phyloP scores from a whole-genome alignment of 2,329 filamentous ascomycete genomes.

The Eutypella sp. region DNA sequence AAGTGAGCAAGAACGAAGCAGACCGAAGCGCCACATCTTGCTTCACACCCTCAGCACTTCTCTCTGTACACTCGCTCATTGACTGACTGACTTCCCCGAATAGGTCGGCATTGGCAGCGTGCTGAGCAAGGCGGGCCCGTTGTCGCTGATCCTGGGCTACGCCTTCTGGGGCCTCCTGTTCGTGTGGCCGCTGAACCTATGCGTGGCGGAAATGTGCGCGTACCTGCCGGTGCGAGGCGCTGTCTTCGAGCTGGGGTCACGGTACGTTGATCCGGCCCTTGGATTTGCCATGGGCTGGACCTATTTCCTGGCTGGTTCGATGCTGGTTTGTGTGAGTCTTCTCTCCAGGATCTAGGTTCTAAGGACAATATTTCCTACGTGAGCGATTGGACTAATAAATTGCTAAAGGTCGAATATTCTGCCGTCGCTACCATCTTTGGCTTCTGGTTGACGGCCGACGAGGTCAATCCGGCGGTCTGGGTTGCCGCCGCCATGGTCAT shows the following conservation, averaged over 20 bases:
- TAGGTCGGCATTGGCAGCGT: conserved; percentile 38
- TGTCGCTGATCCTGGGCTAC: conserved; percentile 40
- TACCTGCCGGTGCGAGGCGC: conserved; percentile 50
- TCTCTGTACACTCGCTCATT: no score
- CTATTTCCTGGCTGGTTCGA: conserved; percentile 43
- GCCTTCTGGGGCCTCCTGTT: conserved; percentile 39
- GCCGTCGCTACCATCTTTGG: conserved; percentile 40
- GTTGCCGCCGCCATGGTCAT: conserved; percentile 42
- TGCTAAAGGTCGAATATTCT: conserved; percentile 39
- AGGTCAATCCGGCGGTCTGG: conserved; percentile 43
- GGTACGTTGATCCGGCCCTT: conserved; percentile 52
- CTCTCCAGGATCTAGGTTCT: no score
- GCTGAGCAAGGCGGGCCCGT: conserved; percentile 36
- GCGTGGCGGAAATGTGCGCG: conserved; percentile 53
- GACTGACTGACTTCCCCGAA: no score
- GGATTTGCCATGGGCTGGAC: conserved; percentile 52
- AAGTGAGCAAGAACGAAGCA: no score
- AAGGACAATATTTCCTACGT: no score
- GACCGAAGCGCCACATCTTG: no score
- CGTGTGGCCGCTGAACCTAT: conserved; percentile 40
- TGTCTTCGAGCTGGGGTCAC: conserved; percentile 49
- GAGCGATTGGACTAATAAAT: no score
- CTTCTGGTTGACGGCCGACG: conserved; percentile 32
- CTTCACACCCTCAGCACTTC: no score
- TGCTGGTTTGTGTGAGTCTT: conserved; percentile 42